A percentile compares a stretch with the other conserved stretches of the same genome.
Evolutionary conservation across 2,329 filamentous ascomycete species (phyloP).

Genomic region (Fusarium liriodendri): DNA sequence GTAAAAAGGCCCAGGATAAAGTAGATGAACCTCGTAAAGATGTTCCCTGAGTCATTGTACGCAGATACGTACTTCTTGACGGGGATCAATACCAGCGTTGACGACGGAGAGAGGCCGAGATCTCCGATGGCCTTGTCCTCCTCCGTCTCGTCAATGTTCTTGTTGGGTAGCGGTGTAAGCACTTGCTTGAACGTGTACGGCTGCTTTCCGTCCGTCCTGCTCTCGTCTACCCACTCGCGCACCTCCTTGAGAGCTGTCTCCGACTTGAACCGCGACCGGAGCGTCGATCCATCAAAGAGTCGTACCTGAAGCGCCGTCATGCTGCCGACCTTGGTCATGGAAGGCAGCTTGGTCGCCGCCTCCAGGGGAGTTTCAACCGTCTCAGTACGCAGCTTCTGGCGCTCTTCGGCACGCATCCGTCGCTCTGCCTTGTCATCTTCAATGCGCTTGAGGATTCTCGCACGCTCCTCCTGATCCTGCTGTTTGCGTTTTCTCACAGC

Average conservation of each 20-base stretch:
- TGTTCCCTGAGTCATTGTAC: conserved; percentile 49
- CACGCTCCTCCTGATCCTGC: conserved; percentile 74
- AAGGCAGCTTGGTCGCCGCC: conserved; percentile 47
- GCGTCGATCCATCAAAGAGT: conserved; percentile 84
- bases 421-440: conserved; percentile 80
- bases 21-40: conserved; percentile 46
- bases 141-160: conserved; percentile 78
- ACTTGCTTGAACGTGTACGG: conserved; percentile 90
- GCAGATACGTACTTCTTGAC: conserved; percentile 62
- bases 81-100: conserved; percentile 85
- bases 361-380: conserved; percentile 45
- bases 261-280: conserved; percentile 78
- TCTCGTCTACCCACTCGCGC: conserved; percentile 79
- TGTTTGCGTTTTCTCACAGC: conserved; percentile 72
- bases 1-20: conserved; percentile 49
- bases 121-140: conserved; percentile 76
- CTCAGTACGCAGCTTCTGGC: conserved; percentile 55
- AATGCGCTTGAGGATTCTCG: conserved; percentile 78
- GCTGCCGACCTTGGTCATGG: conserved; percentile 42
- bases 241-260: conserved; percentile 74
- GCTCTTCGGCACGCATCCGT: conserved; percentile 64
- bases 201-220: conserved; percentile 64
- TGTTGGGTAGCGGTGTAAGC: conserved; percentile 80
- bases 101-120: conserved; percentile 80
- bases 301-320: conserved; percentile 77